Evolutionary conservation across 23 red algal species (phyloP).

Genomic region (Gracilaria vermiculophylla): DNA sequence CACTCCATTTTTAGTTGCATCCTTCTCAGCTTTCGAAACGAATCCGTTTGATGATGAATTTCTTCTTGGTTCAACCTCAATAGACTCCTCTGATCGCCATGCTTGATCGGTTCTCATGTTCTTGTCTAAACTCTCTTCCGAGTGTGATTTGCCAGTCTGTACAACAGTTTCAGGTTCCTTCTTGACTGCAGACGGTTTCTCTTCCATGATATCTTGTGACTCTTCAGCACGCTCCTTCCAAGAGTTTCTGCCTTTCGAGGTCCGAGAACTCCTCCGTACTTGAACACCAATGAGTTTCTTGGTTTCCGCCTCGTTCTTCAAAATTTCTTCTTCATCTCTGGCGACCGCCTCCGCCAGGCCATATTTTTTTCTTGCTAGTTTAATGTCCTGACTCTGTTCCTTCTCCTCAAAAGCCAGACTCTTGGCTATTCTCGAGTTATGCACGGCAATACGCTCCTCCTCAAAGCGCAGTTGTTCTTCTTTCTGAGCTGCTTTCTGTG

Average conservation of each 20-base stretch:
- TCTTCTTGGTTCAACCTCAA: too few relatives aligned
- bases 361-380: background rate
- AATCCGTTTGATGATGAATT: background rate
- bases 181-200: background rate
- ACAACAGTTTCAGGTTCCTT: background rate
- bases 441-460: background rate
- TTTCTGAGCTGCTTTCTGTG: slow-evolving; percentile 11
- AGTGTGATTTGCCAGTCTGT: background rate
- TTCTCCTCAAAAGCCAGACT: background rate
- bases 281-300: background rate
- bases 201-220: background rate
- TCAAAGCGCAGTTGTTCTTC: slow-evolving; percentile 39
- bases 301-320: background rate
- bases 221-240: background rate
- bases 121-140: background rate
- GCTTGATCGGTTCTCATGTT: background rate
- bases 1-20: background rate
- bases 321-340: slow-evolving; percentile 24
- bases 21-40: background rate
- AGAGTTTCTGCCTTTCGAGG: background rate
- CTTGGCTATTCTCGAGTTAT: background rate
- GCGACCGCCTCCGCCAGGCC: slow-evolving; percentile 5
- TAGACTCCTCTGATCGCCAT: background rate
- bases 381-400: slow-evolving; percentile 14
- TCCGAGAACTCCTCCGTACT: background rate